phyloP scores from a whole-genome alignment of 352 stramenopile species.

The Pilasporangium apinafurcum region DNA sequence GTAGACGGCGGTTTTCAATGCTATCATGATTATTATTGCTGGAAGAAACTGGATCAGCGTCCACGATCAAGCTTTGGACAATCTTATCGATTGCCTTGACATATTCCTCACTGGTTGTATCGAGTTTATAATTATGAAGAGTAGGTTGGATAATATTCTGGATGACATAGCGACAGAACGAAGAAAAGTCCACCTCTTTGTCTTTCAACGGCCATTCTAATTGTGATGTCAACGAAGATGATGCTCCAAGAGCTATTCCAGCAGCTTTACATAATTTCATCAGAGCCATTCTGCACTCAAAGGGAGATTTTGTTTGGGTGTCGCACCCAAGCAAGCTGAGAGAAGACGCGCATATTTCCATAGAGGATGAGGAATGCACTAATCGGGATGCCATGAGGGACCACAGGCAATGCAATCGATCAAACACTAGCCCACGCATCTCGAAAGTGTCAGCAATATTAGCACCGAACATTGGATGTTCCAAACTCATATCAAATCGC shows the following conservation, averaged over 20 bases:
- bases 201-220: slow-evolving; percentile 17
- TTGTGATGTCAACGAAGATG: slow-evolving; percentile 6
- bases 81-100: slow-evolving; percentile 33
- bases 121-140: slow-evolving; percentile 42
- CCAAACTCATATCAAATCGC: slow-evolving; percentile 35
- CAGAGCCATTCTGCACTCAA: slow-evolving; percentile 51
- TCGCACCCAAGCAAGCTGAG: neutral
- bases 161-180: slow-evolving; percentile 40
- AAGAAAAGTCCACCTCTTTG: slow-evolving; percentile 29
- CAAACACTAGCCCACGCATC: slow-evolving; percentile 20
- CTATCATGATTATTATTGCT: neutral
- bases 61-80: slow-evolving; percentile 26
- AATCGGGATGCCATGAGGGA: slow-evolving; percentile 20
- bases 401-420: slow-evolving; percentile 34
- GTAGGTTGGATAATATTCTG: slow-evolving; percentile 39
- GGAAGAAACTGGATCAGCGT: neutral
- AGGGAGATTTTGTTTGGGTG: slow-evolving; percentile 21
- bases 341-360: neutral
- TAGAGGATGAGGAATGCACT: too few relatives aligned
- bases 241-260: slow-evolving; percentile 25
- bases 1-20: slow-evolving; percentile 8
- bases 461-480: too few relatives aligned
- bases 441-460: slow-evolving; percentile 20
- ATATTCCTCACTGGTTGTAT: slow-evolving; percentile 31
- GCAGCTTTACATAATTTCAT: slow-evolving; percentile 52